phyloP scores from a whole-genome alignment of 768 basidiomycete genomes.

The Panaeolus cyanescens region DNA sequence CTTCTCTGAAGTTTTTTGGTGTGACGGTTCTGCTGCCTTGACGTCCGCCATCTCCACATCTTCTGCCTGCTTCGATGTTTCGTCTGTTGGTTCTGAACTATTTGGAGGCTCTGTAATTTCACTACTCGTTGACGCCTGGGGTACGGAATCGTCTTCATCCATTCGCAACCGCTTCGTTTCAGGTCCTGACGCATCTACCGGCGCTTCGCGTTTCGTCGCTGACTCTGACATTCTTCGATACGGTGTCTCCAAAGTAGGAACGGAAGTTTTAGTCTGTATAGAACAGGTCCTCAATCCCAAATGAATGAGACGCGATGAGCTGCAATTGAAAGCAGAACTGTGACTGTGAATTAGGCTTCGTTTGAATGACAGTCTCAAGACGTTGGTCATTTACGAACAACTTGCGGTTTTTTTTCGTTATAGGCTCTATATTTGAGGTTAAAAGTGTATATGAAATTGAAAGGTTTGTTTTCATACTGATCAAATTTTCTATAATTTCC shows the following conservation, averaged over 20 bases:
- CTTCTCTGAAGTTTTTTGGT: slow-evolving; percentile 27
- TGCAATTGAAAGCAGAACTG: slow-evolving; percentile 2
- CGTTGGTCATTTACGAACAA: slow-evolving; percentile 2
- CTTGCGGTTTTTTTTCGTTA: neutral
- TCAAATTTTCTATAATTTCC: neutral
- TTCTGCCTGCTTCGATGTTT: neutral
- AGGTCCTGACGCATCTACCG: neutral
- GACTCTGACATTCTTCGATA: neutral
- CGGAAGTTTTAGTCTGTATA: neutral
- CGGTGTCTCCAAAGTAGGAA: neutral
- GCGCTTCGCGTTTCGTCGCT: neutral
- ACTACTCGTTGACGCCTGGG: neutral
- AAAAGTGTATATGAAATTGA: neutral
- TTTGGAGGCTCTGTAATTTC: neutral
- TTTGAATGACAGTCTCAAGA: slow-evolving; percentile 1
- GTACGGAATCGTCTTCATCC: neutral
- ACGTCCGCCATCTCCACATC: neutral
- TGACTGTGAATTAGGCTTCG: slow-evolving; percentile 1
- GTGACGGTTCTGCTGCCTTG: slow-evolving; percentile 4
- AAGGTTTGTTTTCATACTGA: neutral
- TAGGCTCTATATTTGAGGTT: neutral
- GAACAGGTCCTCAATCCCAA: neutral
- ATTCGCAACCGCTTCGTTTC: neutral
- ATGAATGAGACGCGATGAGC: neutral
- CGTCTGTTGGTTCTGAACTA: neutral